Evolutionary conservation across 805 yeast genomes (phyloP), one percentile per base, ranked within the genome.

Genomic region (Komagataella ulmi): DNA sequence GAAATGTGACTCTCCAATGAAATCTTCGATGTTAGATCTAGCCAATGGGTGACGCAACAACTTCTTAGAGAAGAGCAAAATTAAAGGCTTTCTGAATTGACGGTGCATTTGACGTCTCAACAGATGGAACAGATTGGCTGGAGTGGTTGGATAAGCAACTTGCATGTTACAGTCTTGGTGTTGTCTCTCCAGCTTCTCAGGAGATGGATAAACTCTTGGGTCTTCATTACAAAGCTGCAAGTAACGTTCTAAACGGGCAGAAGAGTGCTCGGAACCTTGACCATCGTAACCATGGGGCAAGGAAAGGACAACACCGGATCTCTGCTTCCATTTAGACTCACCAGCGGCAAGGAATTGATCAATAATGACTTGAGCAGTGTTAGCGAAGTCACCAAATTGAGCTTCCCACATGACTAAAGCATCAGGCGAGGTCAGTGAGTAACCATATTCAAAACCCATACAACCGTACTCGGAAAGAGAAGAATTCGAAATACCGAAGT

Each of bases 251-350:
- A 93, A 71, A 79, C 98, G 85, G 63, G 96, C 98, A 53, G 96
- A 87, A 24, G 99, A 93, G 73, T 93, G 99, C 76, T 93, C 99
- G 58, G 99, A 98, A 64, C 99, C 99, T 76, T 93, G 99, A 59
- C 99, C 99, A 68, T 93, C 99, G 69, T 90, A 93, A 74, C 99
- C 99, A 68, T 93, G 99, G 53, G 99, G 99, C 71, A 93, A 78
- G 3, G 97, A 88, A 60, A 93, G 73, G 44, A 93, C 96, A 54
- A 93, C 67, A 68, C 99, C 99, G 12, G 97, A 88, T 73, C 99
- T 86, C 78, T 93, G 99, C 68, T 88, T 86, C 99, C 99, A 93
- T 75, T 93, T 93, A 59, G 90, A 80, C 75, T 93, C 99, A 68
- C 95, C 99, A 66, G 90, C 88, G 47, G 97, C 86, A 65, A 93